Base-by-base conservation (phyloP, 768 basidiomycete species). In the Pulveroboletus sp. region DNA sequence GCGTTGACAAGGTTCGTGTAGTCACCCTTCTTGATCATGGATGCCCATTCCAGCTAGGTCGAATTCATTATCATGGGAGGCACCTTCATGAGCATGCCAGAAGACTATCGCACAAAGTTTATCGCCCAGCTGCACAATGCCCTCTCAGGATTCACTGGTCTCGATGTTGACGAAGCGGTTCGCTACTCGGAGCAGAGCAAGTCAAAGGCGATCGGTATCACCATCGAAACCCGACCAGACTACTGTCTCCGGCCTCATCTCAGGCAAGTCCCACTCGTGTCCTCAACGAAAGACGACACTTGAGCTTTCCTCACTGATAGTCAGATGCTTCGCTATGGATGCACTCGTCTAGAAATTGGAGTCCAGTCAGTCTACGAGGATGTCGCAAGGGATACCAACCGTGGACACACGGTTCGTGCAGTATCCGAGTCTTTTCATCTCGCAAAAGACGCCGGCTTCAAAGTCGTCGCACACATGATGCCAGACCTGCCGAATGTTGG, bases 401-500 rank as follows among this genome's bases (percentile, higher is more conserved):
- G 97, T 46, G 97, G 97, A 1, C 97, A 99, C 69, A 99, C 97
- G 21, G 97, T 99, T 42, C 92, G 92, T 45, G 92, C 95, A 9
- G 95, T 97, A 45, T 85, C 90, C 40, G 95, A 99, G 67, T 90
- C 88, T 12, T 99, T 99, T 71, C 95, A 98, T 62, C 83, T 99
- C 60, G 87, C 94, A 17, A 99, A 99, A 67, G 95, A 99, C 61
- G 97, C 95, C 2, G 97, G 97, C 5, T 99, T 97, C 85, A 99
- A 99, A 70, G 94, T 99, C 46, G 97, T 99, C 24, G 94, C 94
- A 17, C 97, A 99, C 66, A 98, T 98, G 97, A 99, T 99, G 94
- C 94, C 94, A 13, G 95, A 99, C 67, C 79, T 98, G 9, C 95
- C 95, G 9, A 99, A 99, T 65, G 91, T 98, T 49, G 97, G 97